Evolutionary conservation across 805 yeast genomes (phyloP), one percentile per base, ranked within the genome.

Genomic region (Nakazawaea sp.): DNA sequence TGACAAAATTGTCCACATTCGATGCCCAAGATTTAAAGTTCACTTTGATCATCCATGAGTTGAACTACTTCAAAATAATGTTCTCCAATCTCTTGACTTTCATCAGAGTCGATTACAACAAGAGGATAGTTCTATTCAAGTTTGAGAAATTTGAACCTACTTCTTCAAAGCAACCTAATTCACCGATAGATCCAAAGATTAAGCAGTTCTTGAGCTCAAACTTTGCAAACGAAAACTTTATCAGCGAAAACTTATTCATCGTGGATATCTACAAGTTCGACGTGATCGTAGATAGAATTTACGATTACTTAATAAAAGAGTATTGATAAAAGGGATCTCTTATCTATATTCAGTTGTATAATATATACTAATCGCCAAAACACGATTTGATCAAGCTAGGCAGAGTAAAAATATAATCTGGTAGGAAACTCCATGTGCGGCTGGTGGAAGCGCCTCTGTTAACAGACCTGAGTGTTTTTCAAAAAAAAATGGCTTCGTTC

Each of bases 1-100:
- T 38, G 8, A 11, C 18, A 11, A 33, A 23, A 10, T 19, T 38
- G 16, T 30, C 38, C 5, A 18, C 11, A 4, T 26, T 34, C 10
- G 18, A 7, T 6, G 19, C 10, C 10, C 16, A 18, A 16, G 13
- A 18, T 15, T 4, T 5, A 5, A 10, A 25, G 13, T 30, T 36
- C 15, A 31, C 21, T 6, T 36, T 36, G 21, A 36, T 31, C 13
- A 31, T 31, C 13, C 35, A 36, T 26, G 40, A 36, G 16, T 27
- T 36, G 25, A 36, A 36, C 27, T 32, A 19, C 17, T 36, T 24
- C 34, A 36, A 32, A 23, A 12, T 36, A 7, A 11, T 32, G 12
- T 18, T 5, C 10, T 16, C 32, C 23, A 32, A 31, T 9, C 5
- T 30, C 13, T 16, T 27, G n/a, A 15, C 27, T 3, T 15, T 16